Evolutionary conservation across 805 yeast genomes (phyloP), one percentile per base, ranked within the genome.

Genomic region (Hanseniaspora singularis): DNA sequence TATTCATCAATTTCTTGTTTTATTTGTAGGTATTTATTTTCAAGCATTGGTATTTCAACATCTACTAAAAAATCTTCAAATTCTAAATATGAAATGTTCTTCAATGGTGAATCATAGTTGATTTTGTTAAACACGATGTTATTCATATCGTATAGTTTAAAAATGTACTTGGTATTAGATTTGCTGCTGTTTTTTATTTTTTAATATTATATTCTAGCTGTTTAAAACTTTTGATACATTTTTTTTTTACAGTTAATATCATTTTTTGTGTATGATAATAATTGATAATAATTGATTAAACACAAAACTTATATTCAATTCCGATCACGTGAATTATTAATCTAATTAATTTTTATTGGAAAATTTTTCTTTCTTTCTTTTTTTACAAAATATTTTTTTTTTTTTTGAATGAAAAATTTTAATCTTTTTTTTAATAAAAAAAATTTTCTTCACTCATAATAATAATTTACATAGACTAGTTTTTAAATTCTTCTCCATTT

Each of bases 31-130:
- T 41, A 34, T 1, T 27, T 23, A 14, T 26, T 18, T n/a, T 24
- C 19, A 9, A 26, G 16, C 4, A 8, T 8, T n/a, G 26, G 20
- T 19, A 18, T n/a, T 14, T 34, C 23, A 34, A 27, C 38, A 28
- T 43, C 30, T 24, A 30, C 14, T 3, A 23, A 16, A 23, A 33
- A 36, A 14, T 20, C 30, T 27, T 43, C 26, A 30, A 43, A 43
- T 5, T 38, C 38, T 10, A 43, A n/a, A 20, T 34, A 43, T 9
- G 38, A 38, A 22, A 36, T 15, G 19, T 36, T 12, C 16, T 30
- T 27, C 10, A 43, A 30, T 16, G 47, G 47, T 4, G 47, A 43
- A 28, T 43, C 47, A 23, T 43, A 43, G 22, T 43, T 36, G 22
- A 43, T 26, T 28, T 43, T 36, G 16, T 22, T 20, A 14, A 10